Percentiles rank a stretch among this genome's conserved stretches.
Evolutionary conservation across 805 yeast genomes (phyloP).

Genomic region (Kuraishia capsulata): DNA sequence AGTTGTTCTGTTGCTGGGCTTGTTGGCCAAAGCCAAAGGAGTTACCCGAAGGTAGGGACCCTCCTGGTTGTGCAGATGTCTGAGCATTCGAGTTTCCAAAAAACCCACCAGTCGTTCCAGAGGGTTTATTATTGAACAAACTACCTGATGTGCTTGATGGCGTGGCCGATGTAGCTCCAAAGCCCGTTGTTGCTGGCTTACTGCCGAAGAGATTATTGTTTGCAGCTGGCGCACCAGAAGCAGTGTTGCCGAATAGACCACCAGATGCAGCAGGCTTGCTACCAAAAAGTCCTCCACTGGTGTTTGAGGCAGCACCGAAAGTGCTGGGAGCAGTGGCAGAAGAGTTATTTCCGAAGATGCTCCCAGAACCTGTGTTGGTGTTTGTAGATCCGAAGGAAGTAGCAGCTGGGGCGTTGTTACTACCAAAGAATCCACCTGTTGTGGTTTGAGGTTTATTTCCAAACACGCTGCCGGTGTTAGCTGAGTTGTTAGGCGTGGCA

Average conservation of each 20-base stretch:
- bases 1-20: constrained; percentile 12
- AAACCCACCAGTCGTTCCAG: constrained; percentile 29
- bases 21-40: constrained; percentile 6
- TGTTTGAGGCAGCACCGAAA: constrained; percentile 3
- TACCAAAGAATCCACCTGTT: constrained; percentile 26
- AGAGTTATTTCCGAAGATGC: constrained; percentile 9
- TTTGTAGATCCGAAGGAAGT: constrained; percentile 3
- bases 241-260: constrained; percentile 13
- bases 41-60: background rate
- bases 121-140: constrained; percentile 23
- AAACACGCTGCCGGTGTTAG: constrained; percentile 28
- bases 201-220: too few relatives aligned
- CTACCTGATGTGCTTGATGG: constrained; percentile 24
- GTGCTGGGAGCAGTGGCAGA: constrained; percentile 5
- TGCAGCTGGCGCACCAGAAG: constrained; percentile 13
- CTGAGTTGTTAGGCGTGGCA: too few relatives aligned
- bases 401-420: constrained; percentile 9
- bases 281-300: constrained; percentile 20
- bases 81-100: constrained; percentile 23
- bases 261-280: constrained; percentile 11
- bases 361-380: constrained; percentile 15
- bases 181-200: constrained; percentile 15
- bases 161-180: too few relatives aligned
- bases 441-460: constrained; percentile 19
- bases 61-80: background rate